Evolutionary conservation across 2,329 filamentous ascomycete genomes (phyloP).

Genomic region (Nemania abortiva): DNA sequence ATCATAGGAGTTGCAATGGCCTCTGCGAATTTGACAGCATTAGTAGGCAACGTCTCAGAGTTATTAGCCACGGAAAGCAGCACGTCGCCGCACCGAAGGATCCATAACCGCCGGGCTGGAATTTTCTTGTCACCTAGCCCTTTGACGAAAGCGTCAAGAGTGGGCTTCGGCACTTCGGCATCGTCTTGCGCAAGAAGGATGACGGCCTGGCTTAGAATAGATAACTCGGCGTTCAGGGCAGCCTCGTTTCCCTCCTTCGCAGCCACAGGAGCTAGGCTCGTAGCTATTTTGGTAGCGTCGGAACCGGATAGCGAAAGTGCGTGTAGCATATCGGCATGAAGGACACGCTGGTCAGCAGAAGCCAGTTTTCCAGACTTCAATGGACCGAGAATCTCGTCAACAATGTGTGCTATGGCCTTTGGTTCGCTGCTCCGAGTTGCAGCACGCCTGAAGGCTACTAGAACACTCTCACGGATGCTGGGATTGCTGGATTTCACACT

Average conservation of each 20-base stretch:
- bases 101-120: constrained; percentile 82
- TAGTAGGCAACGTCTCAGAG: constrained; percentile 61
- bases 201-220: constrained; percentile 75
- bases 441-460: constrained; percentile 77
- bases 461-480: constrained; percentile 78
- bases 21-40: constrained; percentile 65
- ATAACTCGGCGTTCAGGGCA: constrained; percentile 81
- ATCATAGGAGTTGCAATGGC: constrained; percentile 67
- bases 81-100: constrained; percentile 77
- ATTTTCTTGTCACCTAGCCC: constrained; percentile 88
- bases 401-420: constrained; percentile 72
- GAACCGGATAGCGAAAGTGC: constrained; percentile 70
- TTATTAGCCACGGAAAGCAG: constrained; percentile 68
- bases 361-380: constrained; percentile 87
- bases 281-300: constrained; percentile 74
- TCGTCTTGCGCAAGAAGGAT: constrained; percentile 71
- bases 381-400: constrained; percentile 81
- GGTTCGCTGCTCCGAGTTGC: constrained; percentile 67
- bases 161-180: constrained; percentile 72
- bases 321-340: constrained; percentile 85
- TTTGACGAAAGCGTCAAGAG: constrained; percentile 80
- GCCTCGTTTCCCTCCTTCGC: constrained; percentile 90
- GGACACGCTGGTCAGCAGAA: constrained; percentile 83
- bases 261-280: constrained; percentile 75
- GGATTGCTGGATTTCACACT: constrained; percentile 92